These are phyloP conservation scores for Hymenoscyphus fructigenus DNA, from an alignment of 2,329 filamentous ascomycete genomes.

Conservation along the genomic window DNA sequence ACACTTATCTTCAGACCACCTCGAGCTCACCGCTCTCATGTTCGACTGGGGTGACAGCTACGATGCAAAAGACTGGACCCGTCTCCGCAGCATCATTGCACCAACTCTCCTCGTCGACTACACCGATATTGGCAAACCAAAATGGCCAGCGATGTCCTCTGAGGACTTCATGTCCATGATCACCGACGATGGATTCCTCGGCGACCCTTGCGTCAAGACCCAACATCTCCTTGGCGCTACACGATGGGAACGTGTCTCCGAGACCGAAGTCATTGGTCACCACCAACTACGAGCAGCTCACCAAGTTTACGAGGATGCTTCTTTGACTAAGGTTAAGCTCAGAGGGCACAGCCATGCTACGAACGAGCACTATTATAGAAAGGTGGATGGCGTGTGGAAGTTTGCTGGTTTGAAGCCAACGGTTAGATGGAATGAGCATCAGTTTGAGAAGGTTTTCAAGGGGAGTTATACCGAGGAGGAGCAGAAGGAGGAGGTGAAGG, in stretches of 20 bases:
- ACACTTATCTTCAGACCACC: conserved; percentile 42
- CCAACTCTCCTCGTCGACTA: conserved; percentile 54
- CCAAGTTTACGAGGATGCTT: conserved; percentile 23
- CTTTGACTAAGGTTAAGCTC: conserved; percentile 25
- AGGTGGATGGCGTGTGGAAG: conserved; percentile 33
- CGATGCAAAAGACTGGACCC: conserved; percentile 51
- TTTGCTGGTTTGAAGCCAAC: conserved; percentile 33
- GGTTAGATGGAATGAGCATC: conserved; percentile 33
- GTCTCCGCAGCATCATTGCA: conserved; percentile 29
- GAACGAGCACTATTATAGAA: conserved; percentile 32
- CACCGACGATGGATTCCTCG: conserved; percentile 55
- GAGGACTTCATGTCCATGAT: conserved; percentile 62
- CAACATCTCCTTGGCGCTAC: conserved; percentile 64
- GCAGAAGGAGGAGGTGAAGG: neutral
- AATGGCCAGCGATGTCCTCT: conserved; percentile 61
- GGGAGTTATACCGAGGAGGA: conserved; percentile 20
- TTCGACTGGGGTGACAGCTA: conserved; percentile 67
- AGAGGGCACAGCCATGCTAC: conserved; percentile 31
- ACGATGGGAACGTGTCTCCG: conserved; percentile 57
- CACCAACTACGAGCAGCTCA: conserved; percentile 32
- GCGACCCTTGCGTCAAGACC: conserved; percentile 60
- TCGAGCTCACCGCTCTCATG: conserved; percentile 48
- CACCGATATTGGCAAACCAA: conserved; percentile 58
- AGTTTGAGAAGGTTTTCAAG: conserved; percentile 33
- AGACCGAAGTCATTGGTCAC: conserved; percentile 56